Evolutionary conservation across 1,284 basidiomycete species (phyloP), one percentile per base, ranked within the genome.

Genomic region (Puccinia polysora): DNA sequence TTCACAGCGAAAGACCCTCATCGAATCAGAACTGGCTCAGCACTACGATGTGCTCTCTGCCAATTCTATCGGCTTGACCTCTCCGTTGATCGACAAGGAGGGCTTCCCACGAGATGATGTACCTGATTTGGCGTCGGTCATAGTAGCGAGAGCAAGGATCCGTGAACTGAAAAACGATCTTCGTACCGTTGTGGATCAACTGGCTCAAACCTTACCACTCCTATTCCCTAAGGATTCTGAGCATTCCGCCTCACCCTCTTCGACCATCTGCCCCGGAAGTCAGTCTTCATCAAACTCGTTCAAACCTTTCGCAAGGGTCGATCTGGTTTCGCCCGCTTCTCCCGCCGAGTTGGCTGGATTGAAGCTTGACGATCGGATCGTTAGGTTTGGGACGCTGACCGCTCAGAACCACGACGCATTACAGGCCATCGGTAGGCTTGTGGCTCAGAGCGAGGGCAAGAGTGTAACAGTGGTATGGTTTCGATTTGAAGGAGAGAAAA

Each of bases 21-120:
- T 60, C 28, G 56, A 70, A 60, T 3, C 23, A 12, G 55, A 60
- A 38, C 34, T 70, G 23, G 5, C 15, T 12, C 28, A 36, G 12
- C 67, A 60, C 36, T 70, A 58, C n/a, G 43, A 49, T n/a, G 47
- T 60, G 1, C 47, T 70, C 3, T 2, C 56, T 12, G 45, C 30
- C 34, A 70, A 70, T 30, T 20, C 34, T 12, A 60, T 50, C 10
- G 67, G 60, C 49, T 7, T 62, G n/a, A 50, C 1, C 15, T 60
- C 55, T n/a, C 55, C 67, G 4, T 40, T 70, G n/a, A 70, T 49
- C 20, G 67, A 70, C n/a, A 18, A 5, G 12, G n/a, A 38, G 12
- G 67, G 56, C 12, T 70, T 70, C 40, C 67, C 67, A 15, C 38
- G 67, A 70, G 55, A 45, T 49, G 67, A 70, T 40, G 34, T 70